Evolutionary conservation across 192 early-diverging fungal species (phyloP), one percentile per base, ranked within the genome.

Genomic region (Coemansia furcata): DNA sequence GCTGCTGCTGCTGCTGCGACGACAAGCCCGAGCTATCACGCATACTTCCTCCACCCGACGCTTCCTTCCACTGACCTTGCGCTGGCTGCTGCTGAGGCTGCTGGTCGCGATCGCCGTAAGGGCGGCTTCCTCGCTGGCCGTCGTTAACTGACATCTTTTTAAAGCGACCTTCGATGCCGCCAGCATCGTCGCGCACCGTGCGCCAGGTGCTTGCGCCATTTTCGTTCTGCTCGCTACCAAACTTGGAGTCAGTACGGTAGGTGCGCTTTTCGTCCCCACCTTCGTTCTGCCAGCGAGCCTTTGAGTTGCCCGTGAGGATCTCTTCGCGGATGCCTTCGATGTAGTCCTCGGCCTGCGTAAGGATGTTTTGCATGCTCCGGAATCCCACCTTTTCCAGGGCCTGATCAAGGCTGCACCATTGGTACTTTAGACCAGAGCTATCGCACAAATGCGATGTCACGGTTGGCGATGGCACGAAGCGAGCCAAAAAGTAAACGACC

Each of bases 321-420:
- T 77, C 66, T 37, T 68, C 73, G 62, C 84, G 85, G 30, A 76
- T 84, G 21, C 77, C 79, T 62, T 89, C 89, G 29, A 91, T 86
- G 71, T 86, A 89, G 50, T 83, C 67, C 46, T 87, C 78, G 1
- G 93, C 89, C 62, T 87, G 76, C n/a, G 77, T 83, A 59, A 95
- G 80, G 8, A 93, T 87, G 61, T 93, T 87, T 76, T 95, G 92
- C 93, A 95, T 95, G 70, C 81, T 91, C 66, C 87, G 87, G 73
- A 87, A 94, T 36, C 87, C 69, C 1, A 76, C 84, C 66, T 89
- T 92, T 37, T 92, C 91, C 3, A 77, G 65, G 0, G 92, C 92
- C 57, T 80, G 76, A 33, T 89, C 84, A 8, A 89, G 72, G 23
- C 83, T 64, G 71, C 87, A 87, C 94, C 94, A 95, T 43, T 81